Evolutionary conservation across 1,284 basidiomycete species (phyloP).

Genomic region (Apiotrichum veenhuisii): DNA sequence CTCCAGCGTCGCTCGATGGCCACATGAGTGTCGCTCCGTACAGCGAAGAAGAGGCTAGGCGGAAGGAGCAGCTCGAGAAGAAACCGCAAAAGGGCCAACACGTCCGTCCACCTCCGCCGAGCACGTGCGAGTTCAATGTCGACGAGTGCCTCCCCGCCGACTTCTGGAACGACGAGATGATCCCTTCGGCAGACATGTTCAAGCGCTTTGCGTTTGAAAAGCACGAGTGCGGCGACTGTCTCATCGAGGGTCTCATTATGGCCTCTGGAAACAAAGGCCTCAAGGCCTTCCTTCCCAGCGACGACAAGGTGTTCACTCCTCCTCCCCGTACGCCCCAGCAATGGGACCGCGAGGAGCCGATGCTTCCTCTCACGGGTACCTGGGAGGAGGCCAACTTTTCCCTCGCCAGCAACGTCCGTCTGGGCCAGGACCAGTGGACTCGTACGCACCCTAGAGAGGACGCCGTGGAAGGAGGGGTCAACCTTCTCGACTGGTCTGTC

Average conservation of each 20-base stretch:
- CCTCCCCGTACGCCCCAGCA: constrained; percentile 2
- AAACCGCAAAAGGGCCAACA: background rate
- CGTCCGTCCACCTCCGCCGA: background rate
- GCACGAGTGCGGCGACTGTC: constrained; percentile 45
- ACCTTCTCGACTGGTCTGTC: constrained; percentile 33
- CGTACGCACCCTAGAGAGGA: constrained; percentile 6
- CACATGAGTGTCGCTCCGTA: constrained; percentile 1
- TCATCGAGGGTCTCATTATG: constrained; percentile 38
- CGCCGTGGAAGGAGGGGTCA: constrained; percentile 23
- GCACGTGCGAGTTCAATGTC: constrained; percentile 28
- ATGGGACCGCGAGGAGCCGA: constrained; percentile 34
- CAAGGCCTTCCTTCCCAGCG: constrained; percentile 40
- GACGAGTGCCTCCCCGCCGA: constrained; percentile 29
- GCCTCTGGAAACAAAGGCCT: constrained; percentile 42
- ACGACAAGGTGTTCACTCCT: constrained; percentile 18
- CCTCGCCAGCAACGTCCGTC: constrained; percentile 23
- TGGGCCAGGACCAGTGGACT: constrained; percentile 35
- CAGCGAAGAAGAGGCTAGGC: background rate
- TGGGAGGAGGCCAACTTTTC: constrained; percentile 32
- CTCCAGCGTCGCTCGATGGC: constrained; percentile 10
- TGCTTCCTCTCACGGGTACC: constrained; percentile 27
- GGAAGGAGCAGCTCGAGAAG: background rate
- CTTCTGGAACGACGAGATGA: constrained; percentile 24
- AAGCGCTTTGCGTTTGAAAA: constrained; percentile 35
- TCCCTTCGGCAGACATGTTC: constrained; percentile 34